phyloP scores from a whole-genome alignment of 1,284 basidiomycete genomes.

The Ceratobasidium papillatum region DNA sequence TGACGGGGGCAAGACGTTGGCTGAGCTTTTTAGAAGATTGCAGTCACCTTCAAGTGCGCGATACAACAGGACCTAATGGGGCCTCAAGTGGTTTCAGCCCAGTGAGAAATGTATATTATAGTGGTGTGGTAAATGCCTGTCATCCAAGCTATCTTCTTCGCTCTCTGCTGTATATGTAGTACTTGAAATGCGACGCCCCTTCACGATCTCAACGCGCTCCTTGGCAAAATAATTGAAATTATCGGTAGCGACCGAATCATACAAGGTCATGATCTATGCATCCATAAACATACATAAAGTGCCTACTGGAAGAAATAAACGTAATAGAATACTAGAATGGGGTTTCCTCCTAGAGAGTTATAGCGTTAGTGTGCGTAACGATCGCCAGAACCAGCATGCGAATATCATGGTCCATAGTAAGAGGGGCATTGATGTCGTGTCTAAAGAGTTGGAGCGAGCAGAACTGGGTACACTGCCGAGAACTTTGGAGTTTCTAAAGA shows the following conservation, averaged over 20 bases:
- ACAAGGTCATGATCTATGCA: slow-evolving; percentile 29
- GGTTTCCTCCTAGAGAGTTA: slow-evolving; percentile 6
- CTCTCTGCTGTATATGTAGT: background rate
- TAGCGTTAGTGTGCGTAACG: slow-evolving; percentile 16
- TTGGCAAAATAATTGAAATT: slow-evolving; percentile 39
- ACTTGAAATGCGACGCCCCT: too few relatives aligned
- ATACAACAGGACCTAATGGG: slow-evolving; percentile 23
- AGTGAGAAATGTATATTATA: background rate
- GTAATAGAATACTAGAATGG: background rate
- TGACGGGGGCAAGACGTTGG: slow-evolving; percentile 72
- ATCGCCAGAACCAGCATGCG: slow-evolving; percentile 37
- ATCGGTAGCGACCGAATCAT: slow-evolving; percentile 27
- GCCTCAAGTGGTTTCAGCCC: background rate
- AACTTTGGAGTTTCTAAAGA: slow-evolving; percentile 36
- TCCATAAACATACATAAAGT: slow-evolving; percentile 33
- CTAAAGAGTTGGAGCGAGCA: slow-evolving; percentile 24
- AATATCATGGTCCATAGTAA: slow-evolving; percentile 34
- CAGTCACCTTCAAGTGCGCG: slow-evolving; percentile 55
- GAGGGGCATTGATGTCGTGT: slow-evolving; percentile 18
- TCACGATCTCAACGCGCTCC: too few relatives aligned
- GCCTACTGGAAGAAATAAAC: background rate
- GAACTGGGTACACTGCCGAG: slow-evolving; percentile 23
- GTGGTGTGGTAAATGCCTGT: background rate
- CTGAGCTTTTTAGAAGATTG: slow-evolving; percentile 69
- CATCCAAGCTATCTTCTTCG: background rate